These are phyloP conservation scores for Cladosporium halotolerans DNA, from an alignment of 2,329 filamentous ascomycete genomes.

Conservation along the genomic window DNA sequence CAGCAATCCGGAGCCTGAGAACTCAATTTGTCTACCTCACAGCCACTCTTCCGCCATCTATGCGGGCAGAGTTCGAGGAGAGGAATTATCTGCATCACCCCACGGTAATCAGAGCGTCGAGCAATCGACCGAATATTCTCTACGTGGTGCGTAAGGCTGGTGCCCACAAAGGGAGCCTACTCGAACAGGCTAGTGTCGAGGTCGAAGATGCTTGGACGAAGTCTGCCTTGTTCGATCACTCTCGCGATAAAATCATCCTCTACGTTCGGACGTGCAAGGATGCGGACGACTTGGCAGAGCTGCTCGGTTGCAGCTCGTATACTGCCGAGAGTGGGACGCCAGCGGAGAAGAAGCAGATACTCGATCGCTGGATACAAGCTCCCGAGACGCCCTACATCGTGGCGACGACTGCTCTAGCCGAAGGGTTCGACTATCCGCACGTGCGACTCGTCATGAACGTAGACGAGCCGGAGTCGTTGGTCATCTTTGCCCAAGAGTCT, in stretches of 20 bases:
- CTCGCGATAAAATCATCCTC: slow-evolving; percentile 6
- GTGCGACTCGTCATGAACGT: slow-evolving; percentile 11
- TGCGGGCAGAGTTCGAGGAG: neutral
- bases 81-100: neutral
- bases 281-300: neutral
- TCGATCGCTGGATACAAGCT: slow-evolving; percentile 5
- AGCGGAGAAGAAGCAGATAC: slow-evolving; percentile 9
- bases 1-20: neutral
- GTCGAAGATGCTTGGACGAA: neutral
- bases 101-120: neutral
- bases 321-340: slow-evolving; percentile 1
- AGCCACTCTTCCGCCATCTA: slow-evolving; percentile 4
- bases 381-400: slow-evolving; percentile 6
- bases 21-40: slow-evolving; percentile 10
- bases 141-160: slow-evolving; percentile 1
- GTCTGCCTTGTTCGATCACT: slow-evolving; percentile 5
- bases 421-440: slow-evolving; percentile 11
- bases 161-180: neutral
- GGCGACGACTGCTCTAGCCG: slow-evolving; percentile 9
- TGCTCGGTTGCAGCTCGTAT: slow-evolving; percentile 4
- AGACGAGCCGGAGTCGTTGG: slow-evolving; percentile 10
- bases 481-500: slow-evolving; percentile 13
- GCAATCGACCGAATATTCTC: slow-evolving; percentile 6
- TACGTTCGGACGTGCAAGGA: slow-evolving; percentile 4
- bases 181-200: neutral